Evolutionary conservation across 1,284 basidiomycete species (phyloP).

Genomic region (Acaromyces ingoldii): DNA sequence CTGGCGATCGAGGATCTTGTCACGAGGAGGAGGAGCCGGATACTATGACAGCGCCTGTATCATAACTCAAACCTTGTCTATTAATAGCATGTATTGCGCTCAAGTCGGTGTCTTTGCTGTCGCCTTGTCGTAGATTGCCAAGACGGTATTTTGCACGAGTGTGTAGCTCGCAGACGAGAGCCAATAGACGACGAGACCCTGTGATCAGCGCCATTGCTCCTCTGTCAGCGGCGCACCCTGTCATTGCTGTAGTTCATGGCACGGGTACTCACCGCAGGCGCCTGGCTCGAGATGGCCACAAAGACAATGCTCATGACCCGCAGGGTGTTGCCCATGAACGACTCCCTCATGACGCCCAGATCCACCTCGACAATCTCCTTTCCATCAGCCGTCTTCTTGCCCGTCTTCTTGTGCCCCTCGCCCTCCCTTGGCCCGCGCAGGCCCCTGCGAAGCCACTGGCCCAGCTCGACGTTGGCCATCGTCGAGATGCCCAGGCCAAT

Average conservation of each 20-base stretch:
- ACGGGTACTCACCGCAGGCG: constrained; percentile 68
- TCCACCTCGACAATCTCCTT: background rate
- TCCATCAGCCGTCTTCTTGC: constrained; percentile 5
- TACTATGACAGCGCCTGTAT: no score
- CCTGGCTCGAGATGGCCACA: constrained; percentile 69
- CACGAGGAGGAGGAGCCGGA: no score
- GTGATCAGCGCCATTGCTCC: background rate
- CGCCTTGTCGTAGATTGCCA: no score
- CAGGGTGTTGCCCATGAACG: constrained; percentile 62
- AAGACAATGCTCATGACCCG: constrained; percentile 65
- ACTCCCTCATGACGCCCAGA: constrained; percentile 38
- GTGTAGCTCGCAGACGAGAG: constrained; percentile 74
- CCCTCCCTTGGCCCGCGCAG: background rate
- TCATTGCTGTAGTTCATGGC: no score
- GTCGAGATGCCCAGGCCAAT: constrained; percentile 40
- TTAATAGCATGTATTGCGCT: no score
- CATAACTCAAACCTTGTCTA: no score
- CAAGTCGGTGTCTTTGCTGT: no score
- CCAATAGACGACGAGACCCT: constrained; percentile 80
- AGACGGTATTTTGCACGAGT: constrained; percentile 68
- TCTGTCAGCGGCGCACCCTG: background rate
- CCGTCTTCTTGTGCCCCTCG: background rate
- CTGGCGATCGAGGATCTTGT: no score
- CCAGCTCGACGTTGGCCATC: constrained; percentile 39
- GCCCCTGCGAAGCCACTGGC: constrained; percentile 10